Conservation (phyloP, 495 filamentous ascomycete genomes). For the Rostrohypoxylon terebratum region DNA sequence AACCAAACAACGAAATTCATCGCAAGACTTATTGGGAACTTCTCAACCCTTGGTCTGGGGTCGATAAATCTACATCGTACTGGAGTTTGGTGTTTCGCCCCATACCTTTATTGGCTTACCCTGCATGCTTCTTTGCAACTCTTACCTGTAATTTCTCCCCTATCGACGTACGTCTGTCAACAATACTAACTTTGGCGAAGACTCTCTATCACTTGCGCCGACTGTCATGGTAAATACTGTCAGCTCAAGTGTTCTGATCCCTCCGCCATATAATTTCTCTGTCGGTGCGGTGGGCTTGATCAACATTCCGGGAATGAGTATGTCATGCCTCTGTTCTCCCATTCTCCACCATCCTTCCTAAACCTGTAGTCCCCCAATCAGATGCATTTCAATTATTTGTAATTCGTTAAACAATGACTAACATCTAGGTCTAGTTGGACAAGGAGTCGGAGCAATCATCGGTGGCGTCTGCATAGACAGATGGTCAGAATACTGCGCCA, state of each 20-base stretch:
- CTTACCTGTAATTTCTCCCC: slow-evolving; percentile 6
- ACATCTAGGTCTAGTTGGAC: slow-evolving; percentile 1
- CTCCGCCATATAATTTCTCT: slow-evolving; percentile 24
- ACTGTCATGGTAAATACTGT: slow-evolving; percentile 26
- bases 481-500: slow-evolving; percentile 16
- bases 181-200: slow-evolving; percentile 8
- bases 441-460: slow-evolving; percentile 14
- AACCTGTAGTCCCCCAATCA: neutral
- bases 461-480: slow-evolving; percentile 23
- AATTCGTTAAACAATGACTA: neutral
- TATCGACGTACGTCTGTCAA: neutral
- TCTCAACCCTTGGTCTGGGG: slow-evolving; percentile 24
- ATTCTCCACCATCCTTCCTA: neutral
- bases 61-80: neutral
- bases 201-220: slow-evolving; percentile 23
- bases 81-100: slow-evolving; percentile 21
- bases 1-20: neutral
- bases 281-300: slow-evolving; percentile 27
- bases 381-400: neutral
- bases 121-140: slow-evolving; percentile 22
- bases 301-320: slow-evolving; percentile 18
- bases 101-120: slow-evolving; percentile 20
- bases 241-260: slow-evolving; percentile 17
- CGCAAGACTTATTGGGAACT: slow-evolving; percentile 10
- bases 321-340: neutral